phyloP scores from a whole-genome alignment of 176 grass and related monocot species.

The Neostapfia colusana region DNA sequence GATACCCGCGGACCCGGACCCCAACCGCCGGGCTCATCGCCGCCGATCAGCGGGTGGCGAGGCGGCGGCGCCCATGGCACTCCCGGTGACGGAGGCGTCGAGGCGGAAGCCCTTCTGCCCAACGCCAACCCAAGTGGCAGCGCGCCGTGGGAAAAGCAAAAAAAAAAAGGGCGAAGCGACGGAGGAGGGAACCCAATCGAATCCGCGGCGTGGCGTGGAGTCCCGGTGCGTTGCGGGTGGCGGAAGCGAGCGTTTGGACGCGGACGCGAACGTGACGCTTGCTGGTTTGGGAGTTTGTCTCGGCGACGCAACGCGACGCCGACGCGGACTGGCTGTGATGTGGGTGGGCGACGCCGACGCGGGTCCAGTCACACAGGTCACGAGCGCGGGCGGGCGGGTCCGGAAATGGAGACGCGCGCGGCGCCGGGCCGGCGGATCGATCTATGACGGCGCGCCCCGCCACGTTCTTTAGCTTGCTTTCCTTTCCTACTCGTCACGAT shows the following conservation, averaged over 20 bases:
- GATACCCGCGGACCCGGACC: background rate
- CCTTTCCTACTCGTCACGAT: too few relatives aligned
- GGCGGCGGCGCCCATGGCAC: slow-evolving; percentile 25
- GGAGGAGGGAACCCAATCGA: background rate
- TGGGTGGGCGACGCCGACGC: too few relatives aligned
- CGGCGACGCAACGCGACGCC: slow-evolving; percentile 18
- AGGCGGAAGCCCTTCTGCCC: background rate
- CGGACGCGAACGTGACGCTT: background rate
- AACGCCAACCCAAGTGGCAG: background rate
- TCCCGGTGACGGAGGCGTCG: background rate
- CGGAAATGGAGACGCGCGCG: background rate
- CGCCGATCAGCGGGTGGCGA: background rate
- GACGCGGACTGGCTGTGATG: background rate
- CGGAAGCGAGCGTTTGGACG: slow-evolving; percentile 22
- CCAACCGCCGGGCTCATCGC: slow-evolving; percentile 29
- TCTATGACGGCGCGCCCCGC: too few relatives aligned
- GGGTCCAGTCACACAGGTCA: background rate
- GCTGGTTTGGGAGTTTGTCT: slow-evolving; percentile 37
- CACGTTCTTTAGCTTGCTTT: too few relatives aligned
- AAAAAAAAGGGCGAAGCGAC: background rate
- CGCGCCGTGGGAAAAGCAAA: slow-evolving; percentile 27
- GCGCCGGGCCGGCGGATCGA: too few relatives aligned
- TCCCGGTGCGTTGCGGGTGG: slow-evolving; percentile 20
- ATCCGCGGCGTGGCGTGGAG: background rate
- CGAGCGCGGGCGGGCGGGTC: background rate